phyloP scores from a whole-genome alignment of 805 yeast genomes.

The Isabelozyma heimii region DNA sequence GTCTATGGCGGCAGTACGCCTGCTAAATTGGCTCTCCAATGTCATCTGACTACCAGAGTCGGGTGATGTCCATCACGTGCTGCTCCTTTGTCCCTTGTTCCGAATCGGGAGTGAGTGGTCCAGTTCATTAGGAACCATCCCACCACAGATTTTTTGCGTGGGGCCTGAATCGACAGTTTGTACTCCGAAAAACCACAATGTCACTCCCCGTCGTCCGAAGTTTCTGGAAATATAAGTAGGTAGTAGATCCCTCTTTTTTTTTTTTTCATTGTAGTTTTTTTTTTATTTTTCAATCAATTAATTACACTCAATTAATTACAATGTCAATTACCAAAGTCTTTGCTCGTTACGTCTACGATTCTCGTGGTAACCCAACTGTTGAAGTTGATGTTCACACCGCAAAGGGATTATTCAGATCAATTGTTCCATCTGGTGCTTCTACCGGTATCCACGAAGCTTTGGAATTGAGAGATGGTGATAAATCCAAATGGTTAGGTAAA shows the following conservation, averaged over 20 bases:
- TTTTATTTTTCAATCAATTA: not conserved
- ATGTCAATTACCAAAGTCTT: conserved; percentile 12
- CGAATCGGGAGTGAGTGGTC: conserved; percentile 25
- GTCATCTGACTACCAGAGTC: conserved; percentile 4
- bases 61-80: conserved; percentile 3
- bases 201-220: not conserved
- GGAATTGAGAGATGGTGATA: conserved; percentile 20
- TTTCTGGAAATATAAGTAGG: not conserved
- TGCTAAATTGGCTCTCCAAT: not conserved
- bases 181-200: no score
- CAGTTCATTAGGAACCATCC: conserved; percentile 4
- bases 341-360: conserved; percentile 19
- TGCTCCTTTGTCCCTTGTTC: no score
- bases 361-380: conserved; percentile 23
- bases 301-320: not conserved
- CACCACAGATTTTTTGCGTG: no score
- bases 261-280: conserved; percentile 2
- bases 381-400: conserved; percentile 17
- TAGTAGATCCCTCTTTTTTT: not conserved
- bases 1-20: no score
- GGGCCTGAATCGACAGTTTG: no score
- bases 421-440: conserved; percentile 23
- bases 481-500: conserved; percentile 19
- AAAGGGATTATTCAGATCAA: conserved; percentile 16
- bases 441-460: conserved; percentile 19